Evolutionary conservation across 2,329 filamentous ascomycete species (phyloP).

Genomic region (Trichoderma breve): DNA sequence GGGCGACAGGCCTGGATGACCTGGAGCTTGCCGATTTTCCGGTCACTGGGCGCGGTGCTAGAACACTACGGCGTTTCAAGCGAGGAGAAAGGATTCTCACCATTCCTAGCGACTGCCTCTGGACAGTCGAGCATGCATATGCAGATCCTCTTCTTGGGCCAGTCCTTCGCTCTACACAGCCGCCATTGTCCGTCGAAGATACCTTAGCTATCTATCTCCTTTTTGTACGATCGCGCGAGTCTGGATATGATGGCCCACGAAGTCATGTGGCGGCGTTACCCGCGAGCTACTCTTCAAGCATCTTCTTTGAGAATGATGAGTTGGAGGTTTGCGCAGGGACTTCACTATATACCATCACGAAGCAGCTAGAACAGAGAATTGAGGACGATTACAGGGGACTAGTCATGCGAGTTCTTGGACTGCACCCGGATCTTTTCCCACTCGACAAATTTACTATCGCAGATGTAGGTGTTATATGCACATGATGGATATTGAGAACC

Average conservation of each 20-base stretch:
- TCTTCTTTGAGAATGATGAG: conserved; percentile 36
- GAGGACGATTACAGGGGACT: conserved; percentile 33
- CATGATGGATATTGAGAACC: conserved; percentile 18
- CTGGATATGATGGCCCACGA: conserved; percentile 31
- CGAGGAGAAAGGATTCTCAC: conserved; percentile 35
- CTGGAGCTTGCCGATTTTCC: conserved; percentile 35
- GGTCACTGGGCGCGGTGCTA: conserved; percentile 33
- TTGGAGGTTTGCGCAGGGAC: conserved; percentile 34
- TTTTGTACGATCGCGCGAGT: conserved; percentile 35
- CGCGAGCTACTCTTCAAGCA: conserved; percentile 34
- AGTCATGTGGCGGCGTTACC: conserved; percentile 33
- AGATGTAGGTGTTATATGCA: conserved; percentile 30
- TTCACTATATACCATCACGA: conserved; percentile 35
- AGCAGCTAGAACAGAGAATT: conserved; percentile 31
- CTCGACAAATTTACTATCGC: conserved; percentile 33
- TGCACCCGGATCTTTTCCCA: conserved; percentile 34
- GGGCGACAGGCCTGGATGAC: conserved; percentile 32
- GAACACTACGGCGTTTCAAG: conserved; percentile 31
- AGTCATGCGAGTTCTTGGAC: conserved; percentile 29
- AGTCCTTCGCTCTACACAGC: conserved; percentile 31
- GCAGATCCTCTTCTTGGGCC: conserved; percentile 33
- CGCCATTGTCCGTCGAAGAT: conserved; percentile 35
- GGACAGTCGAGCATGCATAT: conserved; percentile 34
- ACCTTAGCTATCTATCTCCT: conserved; percentile 35
- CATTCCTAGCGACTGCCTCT: conserved; percentile 32